Base-by-base conservation (phyloP, 495 filamentous ascomycete genomes). In the Clavariopsis aquatica region DNA sequence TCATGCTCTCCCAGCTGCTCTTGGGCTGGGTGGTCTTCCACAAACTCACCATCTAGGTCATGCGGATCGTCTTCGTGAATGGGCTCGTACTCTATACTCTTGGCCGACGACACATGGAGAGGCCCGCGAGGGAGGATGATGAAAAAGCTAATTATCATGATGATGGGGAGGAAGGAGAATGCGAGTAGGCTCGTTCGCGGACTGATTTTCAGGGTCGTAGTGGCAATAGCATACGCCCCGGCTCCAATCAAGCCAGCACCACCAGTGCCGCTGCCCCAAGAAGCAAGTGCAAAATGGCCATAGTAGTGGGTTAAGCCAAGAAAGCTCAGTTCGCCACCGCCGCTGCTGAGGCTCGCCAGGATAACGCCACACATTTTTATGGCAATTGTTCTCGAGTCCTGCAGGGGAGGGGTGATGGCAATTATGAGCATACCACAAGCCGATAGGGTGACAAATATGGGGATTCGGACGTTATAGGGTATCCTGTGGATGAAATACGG, bases 241-340 rank as follows among this genome's bases (percentile, higher is more conserved):
- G 93, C 90, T 1, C 94, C 94, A 6, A 93, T 77, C 66, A 98
- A 71, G 1, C 94, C 94, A 1, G 94, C 94, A 0, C 86, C 94
- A 2, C 94, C 94, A 0, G 94, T 98, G 0, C 94, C 94, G 69
- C 88, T 93, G 0, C 92, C 88, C 94, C 94, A 98, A 13, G 90
- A 86, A 4, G 93, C 94, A 46, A 98, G 78, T 67, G 90, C 93
- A 73, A 91, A 90, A n/a, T 82, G 85, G 0, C 94, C 94, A 66
- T 97, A 97, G 75, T 87, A 96, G 73, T 98, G 94, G 26, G 94
- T 96, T 69, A 98, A 73, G 2, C 90, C 87, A 17, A 98, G 75
- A 71, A 98, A 96, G 67, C 87, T 92, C 49, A 96, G 76, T 78
- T 97, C 94, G 6, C 94, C 94, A 7, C 79, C 87, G 10, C 94